These are phyloP conservation scores for Heimioporus sp. DNA, from an alignment of 768 basidiomycete genomes.

Conservation along the genomic window DNA sequence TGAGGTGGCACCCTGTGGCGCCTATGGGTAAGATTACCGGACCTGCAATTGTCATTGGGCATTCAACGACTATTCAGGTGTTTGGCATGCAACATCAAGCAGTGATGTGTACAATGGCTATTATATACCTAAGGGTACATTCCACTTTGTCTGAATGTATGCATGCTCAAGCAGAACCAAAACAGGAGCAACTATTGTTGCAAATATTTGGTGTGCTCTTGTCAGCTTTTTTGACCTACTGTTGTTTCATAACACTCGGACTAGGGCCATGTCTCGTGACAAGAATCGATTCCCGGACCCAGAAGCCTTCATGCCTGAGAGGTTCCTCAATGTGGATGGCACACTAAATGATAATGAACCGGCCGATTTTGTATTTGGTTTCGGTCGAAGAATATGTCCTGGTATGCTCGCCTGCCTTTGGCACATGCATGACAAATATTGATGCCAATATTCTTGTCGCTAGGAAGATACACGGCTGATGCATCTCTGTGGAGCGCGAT, in stretches of 20 bases:
- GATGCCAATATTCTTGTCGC: not conserved
- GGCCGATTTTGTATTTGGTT: slow-evolving; percentile 9
- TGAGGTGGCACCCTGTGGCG: slow-evolving; percentile 1
- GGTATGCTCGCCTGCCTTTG: not conserved
- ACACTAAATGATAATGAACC: slow-evolving; percentile 5
- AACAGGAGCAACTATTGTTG: slow-evolving; percentile 11
- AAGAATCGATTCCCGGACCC: slow-evolving; percentile 7
- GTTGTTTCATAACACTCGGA: not conserved
- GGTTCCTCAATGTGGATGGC: slow-evolving; percentile 10
- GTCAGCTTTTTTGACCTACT: not conserved
- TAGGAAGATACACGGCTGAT: slow-evolving; percentile 3
- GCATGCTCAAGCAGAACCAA: not conserved
- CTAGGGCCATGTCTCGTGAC: slow-evolving; percentile 8
- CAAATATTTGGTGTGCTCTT: slow-evolving; percentile 9
- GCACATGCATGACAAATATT: not conserved
- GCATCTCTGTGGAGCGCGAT: slow-evolving; percentile 7
- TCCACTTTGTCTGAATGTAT: no score
- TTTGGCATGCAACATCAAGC: slow-evolving; percentile 9
- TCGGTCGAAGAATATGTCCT: slow-evolving; percentile 10
- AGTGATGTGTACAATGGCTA: slow-evolving; percentile 34
- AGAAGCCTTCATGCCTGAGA: slow-evolving; percentile 3
- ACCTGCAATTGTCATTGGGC: not conserved
- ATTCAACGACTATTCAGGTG: not conserved
- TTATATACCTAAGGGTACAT: slow-evolving; percentile 29
- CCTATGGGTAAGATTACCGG: not conserved